Evolutionary conservation across 169 alveolate species (phyloP).

Genomic region (Eimeria sp.): DNA sequence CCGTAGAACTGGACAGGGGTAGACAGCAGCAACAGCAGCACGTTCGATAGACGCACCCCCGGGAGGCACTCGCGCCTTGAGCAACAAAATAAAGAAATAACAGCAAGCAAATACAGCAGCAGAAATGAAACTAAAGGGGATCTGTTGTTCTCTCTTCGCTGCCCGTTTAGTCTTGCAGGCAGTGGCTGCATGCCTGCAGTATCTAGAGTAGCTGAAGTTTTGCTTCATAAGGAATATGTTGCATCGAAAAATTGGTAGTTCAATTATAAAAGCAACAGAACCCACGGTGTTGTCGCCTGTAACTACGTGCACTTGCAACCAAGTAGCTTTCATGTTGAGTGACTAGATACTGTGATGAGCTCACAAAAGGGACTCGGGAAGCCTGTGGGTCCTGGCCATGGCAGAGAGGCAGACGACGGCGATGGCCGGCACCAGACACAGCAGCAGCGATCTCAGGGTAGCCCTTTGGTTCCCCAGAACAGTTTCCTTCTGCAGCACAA

Average conservation of each 20-base stretch:
- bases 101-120: neutral
- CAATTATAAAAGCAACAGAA: neutral
- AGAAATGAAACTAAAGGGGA: neutral
- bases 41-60: conserved; percentile 32
- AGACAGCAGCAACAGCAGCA: conserved; percentile 61
- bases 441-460: neutral
- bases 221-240: neutral
- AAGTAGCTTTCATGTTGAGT: neutral
- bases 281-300: neutral
- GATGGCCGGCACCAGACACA: conserved; percentile 1
- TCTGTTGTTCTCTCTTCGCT: neutral
- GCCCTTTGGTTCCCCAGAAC: conserved; percentile 19
- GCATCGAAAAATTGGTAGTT: neutral
- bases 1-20: conserved; percentile 74
- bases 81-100: neutral
- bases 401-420: conserved; percentile 34
- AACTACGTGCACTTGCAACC: neutral
- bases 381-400: conserved; percentile 55
- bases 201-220: neutral
- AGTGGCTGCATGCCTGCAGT: neutral
- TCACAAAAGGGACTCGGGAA: conserved; percentile 5
- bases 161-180: too few relatives aligned
- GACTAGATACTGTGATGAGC: neutral
- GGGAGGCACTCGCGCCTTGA: conserved; percentile 52
- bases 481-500: conserved; percentile 53